phyloP scores from a whole-genome alignment of 176 grass and related monocot species.

The Aegilops longissima region DNA sequence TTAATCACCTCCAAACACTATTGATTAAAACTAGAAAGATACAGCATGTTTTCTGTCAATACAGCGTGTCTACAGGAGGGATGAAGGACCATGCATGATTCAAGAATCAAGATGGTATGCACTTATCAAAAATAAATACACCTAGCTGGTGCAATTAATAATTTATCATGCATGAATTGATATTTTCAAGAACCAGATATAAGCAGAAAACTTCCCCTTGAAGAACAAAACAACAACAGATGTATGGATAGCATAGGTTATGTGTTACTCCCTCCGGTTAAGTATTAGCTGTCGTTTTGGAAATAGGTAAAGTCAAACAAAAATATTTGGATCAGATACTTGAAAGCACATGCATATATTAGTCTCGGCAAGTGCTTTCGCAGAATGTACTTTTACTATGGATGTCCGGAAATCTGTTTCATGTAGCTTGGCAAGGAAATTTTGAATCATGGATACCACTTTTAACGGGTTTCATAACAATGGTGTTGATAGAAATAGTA shows the following conservation, averaged over 20 bases:
- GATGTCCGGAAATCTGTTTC: no score
- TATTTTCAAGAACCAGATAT: not conserved
- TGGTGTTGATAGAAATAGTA: not conserved
- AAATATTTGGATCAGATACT: not conserved
- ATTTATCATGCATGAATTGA: slow-evolving; percentile 15
- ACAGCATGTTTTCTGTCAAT: not conserved
- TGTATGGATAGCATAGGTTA: slow-evolving; percentile 16
- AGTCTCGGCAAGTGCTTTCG: not conserved
- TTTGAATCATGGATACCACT: no score
- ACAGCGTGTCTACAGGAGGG: not conserved
- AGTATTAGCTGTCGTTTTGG: not conserved
- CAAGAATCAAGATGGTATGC: slow-evolving; percentile 12
- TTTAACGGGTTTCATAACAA: not conserved
- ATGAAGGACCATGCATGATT: slow-evolving; percentile 12
- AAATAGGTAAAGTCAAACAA: not conserved
- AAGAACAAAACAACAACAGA: slow-evolving; percentile 13
- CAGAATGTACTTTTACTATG: not conserved
- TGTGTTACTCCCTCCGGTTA: not conserved
- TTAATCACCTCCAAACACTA: not conserved
- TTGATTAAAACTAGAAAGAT: slow-evolving; percentile 6
- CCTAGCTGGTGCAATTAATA: not conserved
- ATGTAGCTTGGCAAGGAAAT: no score
- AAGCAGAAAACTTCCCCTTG: not conserved
- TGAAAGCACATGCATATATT: not conserved
- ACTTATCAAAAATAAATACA: not conserved